Evolutionary conservation across 768 basidiomycete species (phyloP).

Genomic region (Russula sp.): DNA sequence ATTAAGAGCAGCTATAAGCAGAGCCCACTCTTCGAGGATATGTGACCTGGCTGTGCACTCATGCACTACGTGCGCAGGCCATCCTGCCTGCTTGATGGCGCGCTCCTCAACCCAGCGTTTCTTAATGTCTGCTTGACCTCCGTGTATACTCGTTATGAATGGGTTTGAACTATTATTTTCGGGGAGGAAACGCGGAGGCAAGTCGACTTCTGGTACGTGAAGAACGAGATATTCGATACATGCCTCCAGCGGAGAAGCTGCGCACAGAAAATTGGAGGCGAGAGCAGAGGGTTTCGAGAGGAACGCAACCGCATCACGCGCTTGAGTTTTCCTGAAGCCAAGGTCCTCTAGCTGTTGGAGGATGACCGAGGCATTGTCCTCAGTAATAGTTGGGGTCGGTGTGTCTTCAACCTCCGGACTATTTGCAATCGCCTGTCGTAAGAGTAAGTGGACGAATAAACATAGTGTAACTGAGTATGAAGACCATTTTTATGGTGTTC

Average conservation of each 20-base stretch:
- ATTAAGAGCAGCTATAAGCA: constrained; percentile 52
- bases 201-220: constrained; percentile 79
- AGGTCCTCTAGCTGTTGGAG: constrained; percentile 51
- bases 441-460: constrained; percentile 9
- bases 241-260: constrained; percentile 63
- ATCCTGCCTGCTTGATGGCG: constrained; percentile 78
- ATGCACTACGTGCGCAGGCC: constrained; percentile 65
- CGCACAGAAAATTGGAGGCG: constrained; percentile 53
- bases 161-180: constrained; percentile 59
- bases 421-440: constrained; percentile 43
- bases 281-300: constrained; percentile 52
- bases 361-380: constrained; percentile 41
- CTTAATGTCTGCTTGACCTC: constrained; percentile 57
- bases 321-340: constrained; percentile 58
- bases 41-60: constrained; percentile 38
- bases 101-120: constrained; percentile 77
- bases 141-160: constrained; percentile 60
- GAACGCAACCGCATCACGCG: constrained; percentile 47
- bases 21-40: constrained; percentile 44
- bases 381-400: constrained; percentile 33
- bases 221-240: constrained; percentile 81
- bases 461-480: background rate
- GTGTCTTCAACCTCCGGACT: constrained; percentile 44
- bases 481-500: constrained; percentile 68
- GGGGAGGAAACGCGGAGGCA: constrained; percentile 68